Base-by-base conservation (phyloP, 331 rosid species). In the Stylosanthes scabra region DNA sequence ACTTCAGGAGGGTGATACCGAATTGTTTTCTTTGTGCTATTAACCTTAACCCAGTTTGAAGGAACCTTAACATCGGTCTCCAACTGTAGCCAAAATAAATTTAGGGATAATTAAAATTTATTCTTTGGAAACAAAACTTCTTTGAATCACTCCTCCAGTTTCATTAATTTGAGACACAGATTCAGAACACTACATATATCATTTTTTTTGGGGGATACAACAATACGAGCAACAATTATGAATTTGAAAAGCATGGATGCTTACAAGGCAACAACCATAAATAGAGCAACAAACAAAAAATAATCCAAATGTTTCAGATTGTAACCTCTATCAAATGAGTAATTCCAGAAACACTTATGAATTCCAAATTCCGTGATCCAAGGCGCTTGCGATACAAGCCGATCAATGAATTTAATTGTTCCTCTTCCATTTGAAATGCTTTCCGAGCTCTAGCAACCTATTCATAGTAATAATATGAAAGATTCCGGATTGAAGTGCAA, bases 1-100 rank as follows among this genome's bases (percentile, higher is more conserved):
- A 91, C 94, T 74, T 91, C 97, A 72, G 96, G 97, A 84, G 99
- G 95, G 80, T 91, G 99, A 84, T 94, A 91, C 63, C 97, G 90
- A 60, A 85, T 73, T 72, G 89, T 87, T 88, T 90, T 94, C 84
- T 91, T 91, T 63, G 99, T 94, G 80, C 97, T 84, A 67, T 87
- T 94, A 63, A 91, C 80, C 84, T 90, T 94, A 14, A 91, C 78
- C 97, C 99, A 94, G 79, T 85, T 89, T 61, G 80, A 77, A 66
- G 99, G 99, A 6, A 88, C 97, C 85, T 85, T 89, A 58, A 87
- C 90, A 70, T 89, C 96, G 58, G 83, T 52, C 47, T 90, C 71
- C 71, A 94, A 70, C 99, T 94, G 89, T 80, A 82, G 66, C 70
- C 74, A 78, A 76, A 65, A 52, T 44, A 72, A 54, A 76, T 59